Base-by-base conservation (phyloP, 1,284 basidiomycete species). In the Naganishia albida region DNA sequence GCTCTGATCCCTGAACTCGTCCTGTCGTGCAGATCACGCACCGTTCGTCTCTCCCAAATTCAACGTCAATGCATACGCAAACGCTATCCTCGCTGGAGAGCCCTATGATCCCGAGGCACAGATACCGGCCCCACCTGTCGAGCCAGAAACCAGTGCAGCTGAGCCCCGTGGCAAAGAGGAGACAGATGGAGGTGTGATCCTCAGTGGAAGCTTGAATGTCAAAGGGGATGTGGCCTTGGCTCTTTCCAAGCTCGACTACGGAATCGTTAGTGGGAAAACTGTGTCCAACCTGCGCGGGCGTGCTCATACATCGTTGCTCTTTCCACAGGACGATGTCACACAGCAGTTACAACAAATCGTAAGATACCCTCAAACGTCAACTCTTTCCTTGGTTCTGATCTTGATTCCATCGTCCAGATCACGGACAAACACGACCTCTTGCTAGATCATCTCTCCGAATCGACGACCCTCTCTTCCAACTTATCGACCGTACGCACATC, bases 171-270 rank as follows among this genome's bases (percentile, higher is more conserved):
- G 62, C 43, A 42, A 59, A 30, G 48, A 18, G 26, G 43, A 63
- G 28, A 62, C 51, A 8, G 67, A 54, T 53, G 44, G 51, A 26
- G 66, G 67, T 13, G 64, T 39, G 34, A 63, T 68, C 28, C 67
- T 64, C 10, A 51, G 52, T 43, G 26, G 59, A 39, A 54, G 59
- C 13, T 43, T 62, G 60, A 56, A 62, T 25, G 75, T 74, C 54
- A 90, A 88, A 76, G 91, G 91, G 68, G 93, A 95, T 71, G 87
- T 94, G 3, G 88, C 89, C 7, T 84, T 90, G 1, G 90, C 91
- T 2, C 87, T 95, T 39, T 87, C 89, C 8, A 90, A 89, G 74
- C 81, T 96, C 4, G 88, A 88, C 67, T 84, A 87, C 71, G 89
- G 87, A 2, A 88, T 95, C 68, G 77, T 77, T 55, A 62, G 75